A percentile compares a stretch with the other conserved stretches of the same genome.
Evolutionary conservation across 208 protist species (phyloP).

Genomic region (Acanthamoeba polyphaga): DNA sequence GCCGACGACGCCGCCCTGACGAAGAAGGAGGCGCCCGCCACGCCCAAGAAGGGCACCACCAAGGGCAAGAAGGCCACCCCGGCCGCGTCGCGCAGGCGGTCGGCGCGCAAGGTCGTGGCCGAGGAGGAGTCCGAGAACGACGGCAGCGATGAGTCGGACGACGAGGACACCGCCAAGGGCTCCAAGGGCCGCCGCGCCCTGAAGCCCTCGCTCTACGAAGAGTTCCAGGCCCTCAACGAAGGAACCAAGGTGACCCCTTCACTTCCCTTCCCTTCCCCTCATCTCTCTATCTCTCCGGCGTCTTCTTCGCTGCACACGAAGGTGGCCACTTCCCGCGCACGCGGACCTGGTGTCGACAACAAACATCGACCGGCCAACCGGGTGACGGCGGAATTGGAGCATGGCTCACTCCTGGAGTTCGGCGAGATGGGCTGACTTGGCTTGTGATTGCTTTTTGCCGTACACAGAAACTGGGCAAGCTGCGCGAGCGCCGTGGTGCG

Average conservation of each 20-base stretch:
- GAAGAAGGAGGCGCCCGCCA: neutral
- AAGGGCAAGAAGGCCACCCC: neutral
- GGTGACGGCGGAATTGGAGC: too few species aligned
- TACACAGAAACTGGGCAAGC: conserved; percentile 10
- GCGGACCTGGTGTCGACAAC: too few species aligned
- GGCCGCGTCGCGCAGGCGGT: too few species aligned
- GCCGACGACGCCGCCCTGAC: neutral
- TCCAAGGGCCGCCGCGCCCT: neutral
- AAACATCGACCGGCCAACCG: too few species aligned
- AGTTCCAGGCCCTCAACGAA: conserved; percentile 38
- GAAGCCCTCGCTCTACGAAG: conserved; percentile 13
- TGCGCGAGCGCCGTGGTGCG: neutral
- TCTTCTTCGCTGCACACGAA: neutral
- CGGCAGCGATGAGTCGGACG: neutral
- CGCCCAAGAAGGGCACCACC: neutral
- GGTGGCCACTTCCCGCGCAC: too few species aligned
- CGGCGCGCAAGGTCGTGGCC: neutral
- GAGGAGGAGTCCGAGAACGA: neutral
- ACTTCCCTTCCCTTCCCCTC: neutral
- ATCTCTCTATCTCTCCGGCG: too few species aligned
- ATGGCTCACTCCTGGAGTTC: too few species aligned
- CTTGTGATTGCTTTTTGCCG: neutral
- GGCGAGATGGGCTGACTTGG: neutral
- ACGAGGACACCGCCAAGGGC: neutral
- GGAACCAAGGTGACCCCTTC: neutral